Base-by-base conservation (phyloP, 306 rosid genomes). In the Quercus mongolica region DNA sequence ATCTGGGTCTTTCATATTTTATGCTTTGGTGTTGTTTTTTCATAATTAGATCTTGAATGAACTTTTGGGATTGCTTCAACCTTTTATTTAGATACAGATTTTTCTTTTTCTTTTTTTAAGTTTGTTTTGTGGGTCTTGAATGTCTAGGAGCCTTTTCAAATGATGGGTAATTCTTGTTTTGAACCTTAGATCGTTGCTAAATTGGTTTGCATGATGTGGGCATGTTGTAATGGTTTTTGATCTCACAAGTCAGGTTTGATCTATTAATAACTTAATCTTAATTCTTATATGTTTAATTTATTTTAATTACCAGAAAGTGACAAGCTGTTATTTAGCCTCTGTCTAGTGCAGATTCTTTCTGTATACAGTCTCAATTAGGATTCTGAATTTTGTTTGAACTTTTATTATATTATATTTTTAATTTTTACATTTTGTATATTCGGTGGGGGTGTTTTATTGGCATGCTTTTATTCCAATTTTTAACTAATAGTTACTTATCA, bases 1-100 rank as follows among this genome's bases (percentile, higher is more conserved):
- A 56, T 77, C 87, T 79, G 44, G 35, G 64, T 64, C 69, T 77
- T 78, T n/a, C 20, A 75, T 68, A 20, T 25, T 52, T 74, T 54
- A 68, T 46, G 59, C 14, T 67, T 18, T 54, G 55, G 73, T 41
- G 13, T 46, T 46, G 15, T 5, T 54, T 51, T 61, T 46, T 20
- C 46, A 35, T 35, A 19, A 56, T 73, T 58, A 17, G 76, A 70
- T 76, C 28, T 31, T 19, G 54, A 55, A 52, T 52, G 18, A 18
- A 83, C 61, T 12, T 44, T 3, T 55, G 78, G 26, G 76, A 63
- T 51, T 64, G 51, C 64, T 41, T 33, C 19, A 56, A 74, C 21
- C 30, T 65, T 52, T 49, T 13, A 11, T 49, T 49, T 49, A 3
- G 12, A 8, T 63, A 18, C 56, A 54, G 9, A 46, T 57, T 35